Base-by-base conservation (phyloP, 257 asterid species). In the Nicotiana noctiflora region DNA sequence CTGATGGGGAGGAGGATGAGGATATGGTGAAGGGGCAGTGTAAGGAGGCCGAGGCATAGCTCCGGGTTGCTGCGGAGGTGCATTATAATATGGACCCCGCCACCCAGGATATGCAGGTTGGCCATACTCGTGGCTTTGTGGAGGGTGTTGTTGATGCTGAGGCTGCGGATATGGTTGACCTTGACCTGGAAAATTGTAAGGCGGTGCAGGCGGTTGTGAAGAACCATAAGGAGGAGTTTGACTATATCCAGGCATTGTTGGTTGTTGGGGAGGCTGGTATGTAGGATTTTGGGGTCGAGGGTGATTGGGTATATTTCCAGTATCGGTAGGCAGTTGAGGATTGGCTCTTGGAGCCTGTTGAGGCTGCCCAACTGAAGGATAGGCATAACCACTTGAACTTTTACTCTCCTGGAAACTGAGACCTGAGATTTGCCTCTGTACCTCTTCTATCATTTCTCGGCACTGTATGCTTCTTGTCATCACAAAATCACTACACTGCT, bases 21-120 rank as follows among this genome's bases (percentile, higher is more conserved):
- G 96, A 87, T 93, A 92, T 66, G 95, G 92, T 75, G 95, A 84
- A 76, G 88, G 90, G 74, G 81, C 82, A 5, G 96, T 87, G 89
- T 92, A 95, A 44, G 99, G 97, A 81, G 98, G 98, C 75, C 87
- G 92, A 34, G 98, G 91, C 90, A 89, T 85, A n/a, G 94, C 88
- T 25, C 97, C 98, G 1, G 91, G 87, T 75, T 93, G 98, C 86
- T 85, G 98, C 17, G 97, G 90, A 32, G 97, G 96, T 40, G 89
- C 90, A 79, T 86, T 90, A 74, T 93, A 91, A 86, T 95, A 93
- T n/a, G 97, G 95, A 31, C 92, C 96, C 52, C 87, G 92, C 99
- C 99, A 95, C 32, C 98, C 98, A 31, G 97, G 97, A 90, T 95
- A 94, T 1, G 97, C 93, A 62, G 96, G 97, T 76, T 92, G 99